Evolutionary conservation across 306 rosid species (phyloP).

Genomic region (Acmispon strigosus): DNA sequence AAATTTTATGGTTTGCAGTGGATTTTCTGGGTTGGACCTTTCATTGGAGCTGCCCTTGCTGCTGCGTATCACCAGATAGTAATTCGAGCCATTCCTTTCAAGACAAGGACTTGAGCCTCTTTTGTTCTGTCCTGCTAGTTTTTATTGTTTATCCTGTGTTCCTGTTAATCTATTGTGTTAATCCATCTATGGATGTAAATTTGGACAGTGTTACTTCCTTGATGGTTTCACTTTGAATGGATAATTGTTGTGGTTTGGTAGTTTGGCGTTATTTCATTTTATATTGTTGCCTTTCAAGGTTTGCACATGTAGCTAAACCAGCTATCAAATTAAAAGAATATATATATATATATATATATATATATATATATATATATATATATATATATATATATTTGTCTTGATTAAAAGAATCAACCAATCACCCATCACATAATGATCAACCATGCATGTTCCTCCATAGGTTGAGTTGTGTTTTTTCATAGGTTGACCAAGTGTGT

Average conservation of each 20-base stretch:
- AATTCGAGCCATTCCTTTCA: slow-evolving; percentile 91
- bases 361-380: too few relatives aligned
- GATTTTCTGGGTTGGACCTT: slow-evolving; percentile 99
- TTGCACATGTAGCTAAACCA: background rate
- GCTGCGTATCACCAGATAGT: slow-evolving; percentile 80
- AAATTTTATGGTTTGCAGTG: slow-evolving; percentile 36
- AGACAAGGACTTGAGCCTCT: slow-evolving; percentile 37
- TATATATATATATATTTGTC: too few relatives aligned
- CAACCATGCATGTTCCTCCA: too few relatives aligned
- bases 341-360: too few relatives aligned
- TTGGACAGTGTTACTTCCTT: background rate
- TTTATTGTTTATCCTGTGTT: background rate
- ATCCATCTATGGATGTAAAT: slow-evolving; percentile 35
- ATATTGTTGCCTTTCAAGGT: background rate
- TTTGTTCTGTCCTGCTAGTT: background rate
- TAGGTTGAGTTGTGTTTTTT: too few relatives aligned
- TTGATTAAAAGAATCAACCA: too few relatives aligned
- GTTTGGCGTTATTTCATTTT: background rate
- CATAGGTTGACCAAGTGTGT: too few relatives aligned
- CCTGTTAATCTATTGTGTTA: slow-evolving; percentile 13
- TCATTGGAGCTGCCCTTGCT: slow-evolving; percentile 86
- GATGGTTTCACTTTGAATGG: background rate
- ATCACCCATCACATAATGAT: too few relatives aligned
- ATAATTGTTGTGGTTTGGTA: background rate
- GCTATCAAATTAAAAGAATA: too few relatives aligned